phyloP scores from a whole-genome alignment of 805 yeast species.

The Ogataea zsoltii region DNA sequence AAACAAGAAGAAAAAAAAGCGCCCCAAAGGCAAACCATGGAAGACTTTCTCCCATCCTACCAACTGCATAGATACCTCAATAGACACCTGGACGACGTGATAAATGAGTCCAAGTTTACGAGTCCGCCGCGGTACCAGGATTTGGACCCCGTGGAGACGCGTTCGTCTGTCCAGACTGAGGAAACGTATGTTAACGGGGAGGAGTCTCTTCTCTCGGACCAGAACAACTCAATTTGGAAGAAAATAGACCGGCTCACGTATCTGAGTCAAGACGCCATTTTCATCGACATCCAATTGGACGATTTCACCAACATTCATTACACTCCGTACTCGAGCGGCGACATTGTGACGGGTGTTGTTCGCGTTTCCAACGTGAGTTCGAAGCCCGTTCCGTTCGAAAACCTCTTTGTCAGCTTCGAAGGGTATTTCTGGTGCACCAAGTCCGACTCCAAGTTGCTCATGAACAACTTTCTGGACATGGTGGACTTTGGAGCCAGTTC shows the following conservation, averaged over 20 bases:
- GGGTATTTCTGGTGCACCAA: conserved; percentile 35
- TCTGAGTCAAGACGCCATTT: conserved; percentile 19
- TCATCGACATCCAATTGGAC: conserved; percentile 33
- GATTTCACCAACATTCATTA: conserved; percentile 12
- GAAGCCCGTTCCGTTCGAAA: conserved; percentile 38
- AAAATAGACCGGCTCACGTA: conserved; percentile 13
- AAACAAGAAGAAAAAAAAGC: too few species aligned
- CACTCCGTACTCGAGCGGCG: conserved; percentile 16
- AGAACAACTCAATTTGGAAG: conserved; percentile 16
- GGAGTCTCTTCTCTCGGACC: conserved; percentile 6
- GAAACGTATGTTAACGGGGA: not conserved
- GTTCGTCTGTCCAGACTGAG: not conserved
- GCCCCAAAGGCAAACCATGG: too few species aligned
- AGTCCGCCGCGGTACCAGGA: conserved; percentile 15
- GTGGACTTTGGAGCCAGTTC: conserved; percentile 36
- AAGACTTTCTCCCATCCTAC: conserved; percentile 32
- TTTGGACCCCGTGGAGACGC: not conserved
- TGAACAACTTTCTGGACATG: conserved; percentile 39
- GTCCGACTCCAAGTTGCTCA: conserved; percentile 13
- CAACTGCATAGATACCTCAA: conserved; percentile 19
- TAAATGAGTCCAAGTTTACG: conserved; percentile 8
- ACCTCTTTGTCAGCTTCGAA: conserved; percentile 46
- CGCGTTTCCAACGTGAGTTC: conserved; percentile 15
- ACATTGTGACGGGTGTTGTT: conserved; percentile 17
- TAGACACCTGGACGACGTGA: conserved; percentile 14